phyloP scores from a whole-genome alignment of 148 eudicot genomes.

The Fallopia convolvulus region DNA sequence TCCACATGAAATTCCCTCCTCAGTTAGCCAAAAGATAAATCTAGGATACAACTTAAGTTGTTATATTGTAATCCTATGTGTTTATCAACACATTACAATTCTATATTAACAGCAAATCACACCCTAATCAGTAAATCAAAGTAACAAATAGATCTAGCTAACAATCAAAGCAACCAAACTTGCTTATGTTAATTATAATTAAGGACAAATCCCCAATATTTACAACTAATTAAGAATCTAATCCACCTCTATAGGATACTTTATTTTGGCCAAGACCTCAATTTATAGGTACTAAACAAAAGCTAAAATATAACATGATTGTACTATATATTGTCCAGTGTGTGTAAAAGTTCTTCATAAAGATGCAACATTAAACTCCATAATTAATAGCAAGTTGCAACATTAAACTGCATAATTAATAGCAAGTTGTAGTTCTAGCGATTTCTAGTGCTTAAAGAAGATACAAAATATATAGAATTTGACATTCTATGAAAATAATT shows the following conservation, averaged over 20 bases:
- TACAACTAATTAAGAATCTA: background rate
- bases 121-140: background rate
- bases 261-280: background rate
- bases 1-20: no score
- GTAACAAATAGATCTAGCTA: background rate
- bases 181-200: background rate
- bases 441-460: background rate
- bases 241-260: background rate
- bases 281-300: background rate
- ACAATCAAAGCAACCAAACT: background rate
- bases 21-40: no score
- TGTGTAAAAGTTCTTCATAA: no score
- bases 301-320: no score
- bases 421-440: background rate
- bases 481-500: background rate
- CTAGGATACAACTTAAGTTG: no score
- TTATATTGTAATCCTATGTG: background rate
- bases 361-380: background rate
- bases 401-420: background rate
- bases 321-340: no score
- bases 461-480: background rate
- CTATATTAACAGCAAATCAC: background rate
- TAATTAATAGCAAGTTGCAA: background rate
- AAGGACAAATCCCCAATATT: background rate
- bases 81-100: background rate